Evolutionary conservation across 2,329 filamentous ascomycete species (phyloP), one percentile per base, ranked within the genome.

Genomic region (Pseudogymnoascus sp.): DNA sequence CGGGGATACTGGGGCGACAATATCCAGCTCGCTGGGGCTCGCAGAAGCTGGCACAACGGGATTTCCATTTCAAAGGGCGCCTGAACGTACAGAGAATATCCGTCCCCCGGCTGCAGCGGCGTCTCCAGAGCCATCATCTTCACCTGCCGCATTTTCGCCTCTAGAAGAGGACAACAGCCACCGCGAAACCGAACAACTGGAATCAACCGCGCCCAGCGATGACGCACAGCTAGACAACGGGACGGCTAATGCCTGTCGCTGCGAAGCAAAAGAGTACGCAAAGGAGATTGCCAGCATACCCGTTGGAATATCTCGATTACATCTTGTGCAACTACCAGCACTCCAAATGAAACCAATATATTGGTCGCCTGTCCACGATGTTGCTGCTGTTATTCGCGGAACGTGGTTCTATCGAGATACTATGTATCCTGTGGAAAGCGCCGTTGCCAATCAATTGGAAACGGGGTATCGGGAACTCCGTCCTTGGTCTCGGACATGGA

Each of bases 381-480:
- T 95, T 30, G 87, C 90, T 5, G 79, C 85, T 34, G 91, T 97
- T 1, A 80, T 88, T 61, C 81, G 94, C 65, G 91, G 89, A 0
- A 97, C 92, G 0, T 99, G 94, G 94, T 99, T 99, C 71, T 97
- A 97, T 73, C 88, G 88, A 75, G 92, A 96, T 69, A 92, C 88
- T 0, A 96, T 97, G 91, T 77, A 89, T 61, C 94, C 94, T 0
- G 82, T 99, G 5, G 90, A 95, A 63, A 82, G 90, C 0, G 77
- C 83, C 13, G 86, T 96, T 33, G 91, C 94, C 7, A 99, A 97
- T 67, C 90, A 92, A 71, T 79, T 99, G 1, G 94, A 99, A 71
- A 82, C 85, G n/a, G 92, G 92, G 5, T 99, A 95, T 70, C 77
- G 87, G 60, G 90, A 95, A 68, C 77, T 97, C 57, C 85, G 85